Conservation (phyloP, 306 rosid genomes). For the Inga laurina region DNA sequence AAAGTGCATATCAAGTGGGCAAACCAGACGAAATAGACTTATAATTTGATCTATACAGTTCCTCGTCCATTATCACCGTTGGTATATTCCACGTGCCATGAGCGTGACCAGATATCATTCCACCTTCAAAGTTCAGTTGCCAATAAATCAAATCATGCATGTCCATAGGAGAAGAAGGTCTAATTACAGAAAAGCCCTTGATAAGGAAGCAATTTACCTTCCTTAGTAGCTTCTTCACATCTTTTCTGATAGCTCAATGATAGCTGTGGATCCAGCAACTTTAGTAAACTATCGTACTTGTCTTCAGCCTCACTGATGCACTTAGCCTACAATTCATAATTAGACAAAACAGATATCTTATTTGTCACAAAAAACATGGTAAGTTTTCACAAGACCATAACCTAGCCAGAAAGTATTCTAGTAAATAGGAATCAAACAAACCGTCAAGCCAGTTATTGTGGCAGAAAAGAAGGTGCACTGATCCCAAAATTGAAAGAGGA, state of each 20-base stretch:
- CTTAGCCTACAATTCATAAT: conserved; percentile 58
- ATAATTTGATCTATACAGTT: conserved; percentile 56
- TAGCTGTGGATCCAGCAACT: conserved; percentile 67
- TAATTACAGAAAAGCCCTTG: conserved; percentile 9
- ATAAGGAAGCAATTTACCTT: conserved; percentile 55
- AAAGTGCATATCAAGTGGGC: conserved; percentile 6
- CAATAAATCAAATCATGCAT: background rate
- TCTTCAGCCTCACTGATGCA: conserved; percentile 80
- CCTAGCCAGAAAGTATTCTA: background rate
- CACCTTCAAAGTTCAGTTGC: conserved; percentile 56
- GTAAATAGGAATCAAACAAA: background rate
- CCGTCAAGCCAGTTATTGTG: background rate
- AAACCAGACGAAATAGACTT: conserved; percentile 28
- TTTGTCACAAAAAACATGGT: background rate
- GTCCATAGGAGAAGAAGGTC: background rate
- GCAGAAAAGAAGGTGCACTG: background rate
- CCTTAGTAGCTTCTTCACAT: conserved; percentile 89
- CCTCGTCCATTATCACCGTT: conserved; percentile 71
- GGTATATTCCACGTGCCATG: conserved; percentile 89
- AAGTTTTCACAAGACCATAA: background rate
- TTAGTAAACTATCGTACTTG: conserved; percentile 59
- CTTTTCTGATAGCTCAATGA: conserved; percentile 70
- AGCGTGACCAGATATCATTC: conserved; percentile 63
- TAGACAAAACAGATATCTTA: conserved; percentile 14
- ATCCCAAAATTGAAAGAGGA: conserved; percentile 16